Evolutionary conservation across 331 rosid species (phyloP).

Genomic region (Pyracantha coccinea): DNA sequence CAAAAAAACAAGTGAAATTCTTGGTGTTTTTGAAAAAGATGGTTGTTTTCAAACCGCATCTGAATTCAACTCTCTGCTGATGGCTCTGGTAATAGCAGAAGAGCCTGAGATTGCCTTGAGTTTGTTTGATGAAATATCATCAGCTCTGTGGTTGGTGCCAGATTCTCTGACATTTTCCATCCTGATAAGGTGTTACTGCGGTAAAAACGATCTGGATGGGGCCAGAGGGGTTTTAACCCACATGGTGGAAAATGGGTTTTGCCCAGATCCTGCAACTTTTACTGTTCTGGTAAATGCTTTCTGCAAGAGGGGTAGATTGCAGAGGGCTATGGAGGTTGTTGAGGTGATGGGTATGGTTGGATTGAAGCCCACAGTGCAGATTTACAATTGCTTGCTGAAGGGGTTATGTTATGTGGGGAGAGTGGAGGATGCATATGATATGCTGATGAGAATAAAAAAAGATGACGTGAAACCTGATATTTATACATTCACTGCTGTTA

Average conservation of each 20-base stretch:
- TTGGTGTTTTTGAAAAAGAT: constrained; percentile 8
- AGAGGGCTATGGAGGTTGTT: constrained; percentile 54
- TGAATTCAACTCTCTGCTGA: constrained; percentile 49
- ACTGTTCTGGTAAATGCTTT: constrained; percentile 41
- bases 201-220: constrained; percentile 40
- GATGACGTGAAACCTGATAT: constrained; percentile 37
- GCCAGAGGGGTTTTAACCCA: constrained; percentile 35
- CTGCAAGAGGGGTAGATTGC: constrained; percentile 54
- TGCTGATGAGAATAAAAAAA: constrained; percentile 38
- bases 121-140: constrained; percentile 24
- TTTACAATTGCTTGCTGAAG: constrained; percentile 67
- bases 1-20: constrained; percentile 12
- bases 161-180: constrained; percentile 51
- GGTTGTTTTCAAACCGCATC: constrained; percentile 21
- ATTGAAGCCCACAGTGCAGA: constrained; percentile 31
- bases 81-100: constrained; percentile 34
- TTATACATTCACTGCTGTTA: constrained; percentile 56
- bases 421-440: constrained; percentile 73
- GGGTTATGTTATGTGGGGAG: constrained; percentile 83
- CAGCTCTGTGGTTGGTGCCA: constrained; percentile 34
- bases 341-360: constrained; percentile 37
- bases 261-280: constrained; percentile 36
- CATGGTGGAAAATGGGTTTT: constrained; percentile 46
- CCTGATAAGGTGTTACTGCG: constrained; percentile 51
- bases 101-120: constrained; percentile 28